Conservation (phyloP, 2,329 filamentous ascomycete genomes). For the Aureobasidium sp. region DNA sequence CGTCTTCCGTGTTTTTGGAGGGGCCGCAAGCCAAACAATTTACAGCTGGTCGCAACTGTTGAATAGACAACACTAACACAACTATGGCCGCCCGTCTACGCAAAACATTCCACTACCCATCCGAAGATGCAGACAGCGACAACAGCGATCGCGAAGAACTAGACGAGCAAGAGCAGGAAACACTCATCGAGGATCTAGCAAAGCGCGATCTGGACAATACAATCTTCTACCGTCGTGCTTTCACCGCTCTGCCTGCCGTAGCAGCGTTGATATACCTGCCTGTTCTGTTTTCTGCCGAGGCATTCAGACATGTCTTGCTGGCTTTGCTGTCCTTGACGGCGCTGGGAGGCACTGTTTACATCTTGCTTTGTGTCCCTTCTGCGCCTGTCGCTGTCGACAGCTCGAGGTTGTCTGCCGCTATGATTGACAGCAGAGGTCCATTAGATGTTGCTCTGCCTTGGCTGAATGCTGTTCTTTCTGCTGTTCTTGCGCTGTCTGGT, state of each 20-base stretch:
- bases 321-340: slow-evolving; percentile 56
- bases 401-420: slow-evolving; percentile 19
- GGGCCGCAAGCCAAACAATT: background rate
- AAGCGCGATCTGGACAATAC: slow-evolving; percentile 43
- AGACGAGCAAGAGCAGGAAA: slow-evolving; percentile 70
- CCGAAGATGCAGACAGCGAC: slow-evolving; percentile 49
- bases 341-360: slow-evolving; percentile 55
- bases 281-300: slow-evolving; percentile 36
- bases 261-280: slow-evolving; percentile 51
- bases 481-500: slow-evolving; percentile 45
- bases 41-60: background rate
- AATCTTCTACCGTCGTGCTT: slow-evolving; percentile 33
- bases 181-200: slow-evolving; percentile 51
- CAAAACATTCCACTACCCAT: slow-evolving; percentile 69
- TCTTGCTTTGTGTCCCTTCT: slow-evolving; percentile 51
- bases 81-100: slow-evolving; percentile 58
- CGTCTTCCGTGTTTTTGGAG: background rate
- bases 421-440: slow-evolving; percentile 35
- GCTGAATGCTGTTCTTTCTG: slow-evolving; percentile 53
- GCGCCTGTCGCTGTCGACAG: slow-evolving; percentile 24
- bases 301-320: slow-evolving; percentile 35
- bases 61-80: background rate
- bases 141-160: slow-evolving; percentile 53
- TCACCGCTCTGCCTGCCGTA: slow-evolving; percentile 54
- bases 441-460: slow-evolving; percentile 53